Evolutionary conservation across 2,329 filamentous ascomycete species (phyloP).

Genomic region (Macrophomina pseudophaseolina): DNA sequence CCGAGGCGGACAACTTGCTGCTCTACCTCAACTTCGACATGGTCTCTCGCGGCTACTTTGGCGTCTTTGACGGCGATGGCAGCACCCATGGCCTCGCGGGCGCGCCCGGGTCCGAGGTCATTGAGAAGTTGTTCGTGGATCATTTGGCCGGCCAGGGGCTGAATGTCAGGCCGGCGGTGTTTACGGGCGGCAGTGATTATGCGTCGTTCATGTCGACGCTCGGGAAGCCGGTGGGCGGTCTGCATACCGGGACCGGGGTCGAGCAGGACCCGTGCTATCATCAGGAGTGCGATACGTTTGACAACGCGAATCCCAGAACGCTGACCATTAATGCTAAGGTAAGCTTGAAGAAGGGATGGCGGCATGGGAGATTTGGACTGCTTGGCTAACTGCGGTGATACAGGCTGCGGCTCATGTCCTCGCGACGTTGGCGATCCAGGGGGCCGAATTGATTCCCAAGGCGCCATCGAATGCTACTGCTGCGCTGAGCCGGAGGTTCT

Average conservation of each 20-base stretch:
- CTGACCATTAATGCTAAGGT: slow-evolving; percentile 43
- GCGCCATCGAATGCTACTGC: slow-evolving; percentile 40
- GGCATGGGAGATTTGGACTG: too few relatives aligned
- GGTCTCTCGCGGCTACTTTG: slow-evolving; percentile 36
- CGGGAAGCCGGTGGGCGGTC: slow-evolving; percentile 44
- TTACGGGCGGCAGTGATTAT: slow-evolving; percentile 42
- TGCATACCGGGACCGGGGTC: slow-evolving; percentile 41
- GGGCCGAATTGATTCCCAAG: slow-evolving; percentile 42
- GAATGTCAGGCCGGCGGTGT: slow-evolving; percentile 35
- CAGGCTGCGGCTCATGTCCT: slow-evolving; percentile 42
- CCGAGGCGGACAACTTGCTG: slow-evolving; percentile 67
- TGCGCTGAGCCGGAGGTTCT: slow-evolving; percentile 36
- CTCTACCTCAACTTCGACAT: slow-evolving; percentile 75
- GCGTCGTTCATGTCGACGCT: slow-evolving; percentile 41
- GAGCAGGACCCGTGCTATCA: slow-evolving; percentile 46
- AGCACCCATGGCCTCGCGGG: slow-evolving; percentile 32
- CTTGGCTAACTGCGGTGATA: slow-evolving; percentile 18
- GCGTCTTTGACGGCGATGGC: slow-evolving; percentile 35
- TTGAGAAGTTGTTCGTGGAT: slow-evolving; percentile 41
- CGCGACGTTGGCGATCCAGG: slow-evolving; percentile 39
- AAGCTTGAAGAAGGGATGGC: neutral
- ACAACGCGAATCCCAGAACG: slow-evolving; percentile 39
- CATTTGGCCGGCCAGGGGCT: slow-evolving; percentile 36
- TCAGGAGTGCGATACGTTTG: slow-evolving; percentile 41
- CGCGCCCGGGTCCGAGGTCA: slow-evolving; percentile 40